Evolutionary conservation across 202 grass and related monocot species (phyloP).

Genomic region (Panicum virgatum): DNA sequence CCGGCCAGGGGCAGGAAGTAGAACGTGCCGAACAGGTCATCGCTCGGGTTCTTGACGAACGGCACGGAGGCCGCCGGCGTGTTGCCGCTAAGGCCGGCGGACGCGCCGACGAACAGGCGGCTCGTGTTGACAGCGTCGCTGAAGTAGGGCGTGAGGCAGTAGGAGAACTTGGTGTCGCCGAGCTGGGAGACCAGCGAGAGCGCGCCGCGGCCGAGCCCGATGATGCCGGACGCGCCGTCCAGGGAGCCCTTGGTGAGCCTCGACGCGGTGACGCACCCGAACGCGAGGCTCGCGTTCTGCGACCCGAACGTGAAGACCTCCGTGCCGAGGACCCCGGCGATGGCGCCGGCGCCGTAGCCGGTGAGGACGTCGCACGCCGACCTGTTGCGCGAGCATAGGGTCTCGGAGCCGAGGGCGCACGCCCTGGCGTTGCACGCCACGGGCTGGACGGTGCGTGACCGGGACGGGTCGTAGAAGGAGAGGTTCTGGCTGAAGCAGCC

Average conservation of each 20-base stretch:
- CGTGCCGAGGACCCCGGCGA: not conserved
- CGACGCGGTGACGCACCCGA: not conserved
- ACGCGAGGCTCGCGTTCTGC: not conserved
- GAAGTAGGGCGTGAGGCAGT: conserved; percentile 33
- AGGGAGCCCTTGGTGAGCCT: not conserved
- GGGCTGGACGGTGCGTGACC: not conserved
- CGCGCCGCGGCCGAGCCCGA: conserved; percentile 26
- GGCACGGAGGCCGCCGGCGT: conserved; percentile 6
- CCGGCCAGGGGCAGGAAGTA: conserved; percentile 31
- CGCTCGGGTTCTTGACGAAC: conserved; percentile 6
- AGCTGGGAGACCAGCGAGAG: conserved; percentile 26
- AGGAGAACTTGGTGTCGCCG: conserved; percentile 31
- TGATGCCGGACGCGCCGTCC: conserved; percentile 19
- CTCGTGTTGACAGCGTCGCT: not conserved
- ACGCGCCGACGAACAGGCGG: conserved; percentile 21
- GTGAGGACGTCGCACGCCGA: not conserved
- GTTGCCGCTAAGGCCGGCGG: not conserved
- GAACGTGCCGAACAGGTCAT: not conserved
- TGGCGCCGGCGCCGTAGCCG: not conserved
- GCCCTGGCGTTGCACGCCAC: not conserved
- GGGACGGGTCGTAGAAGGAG: not conserved
- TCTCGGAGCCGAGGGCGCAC: conserved; percentile 2
- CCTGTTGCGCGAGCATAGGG: not conserved
- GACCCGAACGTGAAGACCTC: conserved; percentile 10
- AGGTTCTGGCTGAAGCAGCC: conserved; percentile 6